These are phyloP conservation scores for Cadophora luteo-olivacea DNA, from an alignment of 2,329 filamentous ascomycete species.

Conservation along the genomic window DNA sequence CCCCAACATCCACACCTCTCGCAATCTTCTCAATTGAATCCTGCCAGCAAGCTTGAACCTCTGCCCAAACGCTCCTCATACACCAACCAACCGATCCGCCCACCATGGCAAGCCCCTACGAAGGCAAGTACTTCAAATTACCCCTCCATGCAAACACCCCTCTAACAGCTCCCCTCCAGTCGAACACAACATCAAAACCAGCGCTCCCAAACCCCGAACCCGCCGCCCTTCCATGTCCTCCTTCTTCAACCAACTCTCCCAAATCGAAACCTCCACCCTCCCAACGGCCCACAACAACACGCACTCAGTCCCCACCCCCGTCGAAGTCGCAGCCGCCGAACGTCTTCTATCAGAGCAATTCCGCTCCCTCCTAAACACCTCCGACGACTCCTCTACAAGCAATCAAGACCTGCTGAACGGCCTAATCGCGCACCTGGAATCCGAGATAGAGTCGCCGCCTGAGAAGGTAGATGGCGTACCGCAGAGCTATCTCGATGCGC, in stretches of 20 bases:
- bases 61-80: neutral
- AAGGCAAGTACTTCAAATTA: conserved; percentile 49
- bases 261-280: conserved; percentile 45
- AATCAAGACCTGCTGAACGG: conserved; percentile 56
- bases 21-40: neutral
- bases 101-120: conserved; percentile 63
- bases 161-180: conserved; percentile 50
- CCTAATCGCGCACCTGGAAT: conserved; percentile 56
- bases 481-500: conserved; percentile 63
- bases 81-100: neutral
- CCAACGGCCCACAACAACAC: conserved; percentile 52
- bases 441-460: conserved; percentile 60
- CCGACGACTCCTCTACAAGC: conserved; percentile 36
- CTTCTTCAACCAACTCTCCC: conserved; percentile 62
- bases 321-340: conserved; percentile 63
- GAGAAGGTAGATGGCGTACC: conserved; percentile 59
- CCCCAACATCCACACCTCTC: neutral
- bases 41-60: too few species aligned
- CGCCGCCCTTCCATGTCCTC: conserved; percentile 68
- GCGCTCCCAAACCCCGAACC: conserved; percentile 47
- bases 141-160: conserved; percentile 19
- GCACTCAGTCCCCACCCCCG: conserved; percentile 64
- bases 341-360: conserved; percentile 65
- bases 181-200: conserved; percentile 66
- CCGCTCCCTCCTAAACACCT: conserved; percentile 55